These are phyloP conservation scores for Penstemon barbatus DNA, from an alignment of 257 asterid species.

Conservation along the genomic window DNA sequence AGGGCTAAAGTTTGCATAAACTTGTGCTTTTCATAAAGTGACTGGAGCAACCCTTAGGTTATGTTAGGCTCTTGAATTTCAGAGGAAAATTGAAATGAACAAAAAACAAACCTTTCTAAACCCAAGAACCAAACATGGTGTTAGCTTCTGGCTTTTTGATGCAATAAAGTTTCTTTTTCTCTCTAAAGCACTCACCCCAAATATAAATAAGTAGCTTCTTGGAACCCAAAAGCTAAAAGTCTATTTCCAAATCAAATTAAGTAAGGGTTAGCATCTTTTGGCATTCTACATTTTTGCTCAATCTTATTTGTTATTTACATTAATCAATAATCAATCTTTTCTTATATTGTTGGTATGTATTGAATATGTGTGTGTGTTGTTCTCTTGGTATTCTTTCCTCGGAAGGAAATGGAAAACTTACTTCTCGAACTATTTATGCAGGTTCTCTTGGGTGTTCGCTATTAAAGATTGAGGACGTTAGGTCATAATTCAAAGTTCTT, in stretches of 20 bases:
- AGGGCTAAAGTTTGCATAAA: constrained; percentile 1
- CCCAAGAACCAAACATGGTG: no score
- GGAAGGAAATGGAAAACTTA: not conserved
- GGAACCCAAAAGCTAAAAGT: no score
- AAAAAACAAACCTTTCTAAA: no score
- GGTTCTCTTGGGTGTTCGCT: constrained; percentile 16
- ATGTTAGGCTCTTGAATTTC: not conserved
- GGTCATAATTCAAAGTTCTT: not conserved
- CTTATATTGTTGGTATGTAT: not conserved
- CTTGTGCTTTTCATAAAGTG: constrained; percentile 10
- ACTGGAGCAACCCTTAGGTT: not conserved
- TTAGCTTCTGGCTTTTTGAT: no score
- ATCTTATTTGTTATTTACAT: not conserved
- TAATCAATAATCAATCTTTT: not conserved
- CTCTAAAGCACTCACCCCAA: no score
- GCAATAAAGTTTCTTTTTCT: no score
- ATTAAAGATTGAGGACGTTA: constrained; percentile 18
- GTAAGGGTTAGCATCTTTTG: not conserved
- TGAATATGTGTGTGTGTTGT: not conserved
- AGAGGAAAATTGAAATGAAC: no score
- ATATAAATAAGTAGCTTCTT: no score
- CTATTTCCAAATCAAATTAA: not conserved
- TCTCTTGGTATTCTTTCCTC: not conserved
- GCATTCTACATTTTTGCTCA: constrained; percentile 2
- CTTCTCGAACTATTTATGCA: constrained; percentile 17